A percentile compares a stretch with the other conserved stretches of the same genome.
Evolutionary conservation across 768 basidiomycete genomes (phyloP).

Genomic region (Pulveroboletus sp.): DNA sequence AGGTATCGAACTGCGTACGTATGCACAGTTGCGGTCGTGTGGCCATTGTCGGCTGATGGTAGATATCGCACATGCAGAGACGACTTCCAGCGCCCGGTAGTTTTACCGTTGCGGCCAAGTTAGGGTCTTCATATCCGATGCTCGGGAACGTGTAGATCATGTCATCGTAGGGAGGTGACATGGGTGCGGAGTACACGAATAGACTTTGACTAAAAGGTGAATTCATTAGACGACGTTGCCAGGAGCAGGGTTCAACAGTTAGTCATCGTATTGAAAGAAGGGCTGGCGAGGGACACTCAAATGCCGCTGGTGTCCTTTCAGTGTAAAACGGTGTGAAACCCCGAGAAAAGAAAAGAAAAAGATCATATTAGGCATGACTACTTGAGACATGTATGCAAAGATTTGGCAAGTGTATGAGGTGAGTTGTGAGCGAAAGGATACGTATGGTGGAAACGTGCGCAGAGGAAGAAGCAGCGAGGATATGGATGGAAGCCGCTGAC

Average conservation of each 20-base stretch:
- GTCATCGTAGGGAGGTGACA: slow-evolving; percentile 16
- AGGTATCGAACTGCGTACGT: slow-evolving; percentile 86
- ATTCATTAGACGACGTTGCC: slow-evolving; percentile 28
- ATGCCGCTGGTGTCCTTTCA: slow-evolving; percentile 16
- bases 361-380: slow-evolving; percentile 28
- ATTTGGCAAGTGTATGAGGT: slow-evolving; percentile 3
- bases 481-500: slow-evolving; percentile 7
- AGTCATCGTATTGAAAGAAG: slow-evolving; percentile 20
- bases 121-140: slow-evolving; percentile 30
- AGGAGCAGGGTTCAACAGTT: slow-evolving; percentile 24
- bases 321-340: slow-evolving; percentile 18
- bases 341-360: slow-evolving; percentile 16
- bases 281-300: slow-evolving; percentile 20
- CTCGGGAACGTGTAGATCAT: slow-evolving; percentile 26
- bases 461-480: slow-evolving; percentile 12
- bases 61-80: slow-evolving; percentile 36
- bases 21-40: slow-evolving; percentile 6
- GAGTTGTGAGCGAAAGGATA: slow-evolving; percentile 1
- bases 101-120: slow-evolving; percentile 51
- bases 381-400: slow-evolving; percentile 23
- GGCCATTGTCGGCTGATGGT: slow-evolving; percentile 10
- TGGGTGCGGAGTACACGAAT: slow-evolving; percentile 17
- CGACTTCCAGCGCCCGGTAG: slow-evolving; percentile 64
- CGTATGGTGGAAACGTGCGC: slow-evolving; percentile 11
- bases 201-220: slow-evolving; percentile 19